phyloP scores from a whole-genome alignment of 2,329 filamentous ascomycete genomes.

The Alternaria longipes region DNA sequence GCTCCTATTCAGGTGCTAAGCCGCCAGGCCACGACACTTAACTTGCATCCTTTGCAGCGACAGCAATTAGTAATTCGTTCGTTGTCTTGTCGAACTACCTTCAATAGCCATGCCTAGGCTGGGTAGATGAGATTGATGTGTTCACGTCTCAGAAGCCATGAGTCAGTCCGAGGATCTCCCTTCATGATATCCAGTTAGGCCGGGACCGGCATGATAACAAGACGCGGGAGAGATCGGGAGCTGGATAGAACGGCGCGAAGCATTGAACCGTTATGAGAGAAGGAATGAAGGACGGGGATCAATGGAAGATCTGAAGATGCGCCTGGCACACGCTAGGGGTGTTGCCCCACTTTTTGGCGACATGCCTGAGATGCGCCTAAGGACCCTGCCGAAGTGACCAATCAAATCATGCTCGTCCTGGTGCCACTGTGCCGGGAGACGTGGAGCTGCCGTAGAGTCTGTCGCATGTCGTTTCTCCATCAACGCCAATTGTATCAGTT shows the following conservation, averaged over 20 bases:
- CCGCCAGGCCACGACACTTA: background rate
- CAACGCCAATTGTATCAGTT: conserved; percentile 15
- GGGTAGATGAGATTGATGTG: background rate
- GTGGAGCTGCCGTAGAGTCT: conserved; percentile 8
- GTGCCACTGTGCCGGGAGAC: background rate
- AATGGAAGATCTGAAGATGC: conserved; percentile 3
- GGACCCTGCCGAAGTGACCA: background rate
- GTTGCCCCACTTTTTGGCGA: conserved; percentile 4
- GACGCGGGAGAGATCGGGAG: background rate
- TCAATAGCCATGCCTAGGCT: background rate
- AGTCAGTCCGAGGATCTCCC: background rate
- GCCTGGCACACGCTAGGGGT: conserved; percentile 13
- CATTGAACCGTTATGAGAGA: background rate
- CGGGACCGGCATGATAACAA: background rate
- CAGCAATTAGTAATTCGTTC: background rate
- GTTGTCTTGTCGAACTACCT: background rate
- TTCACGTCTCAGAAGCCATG: conserved; percentile 3
- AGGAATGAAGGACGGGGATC: background rate
- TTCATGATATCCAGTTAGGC: background rate
- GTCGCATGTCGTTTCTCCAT: conserved; percentile 13
- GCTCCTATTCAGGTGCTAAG: background rate
- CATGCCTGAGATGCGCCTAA: conserved; percentile 12
- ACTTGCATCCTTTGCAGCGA: background rate
- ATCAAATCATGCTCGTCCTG: background rate
- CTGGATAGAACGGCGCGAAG: background rate